These are phyloP conservation scores for Cordyceps cateniannulata DNA, from an alignment of 2,329 filamentous ascomycete genomes.

Conservation along the genomic window DNA sequence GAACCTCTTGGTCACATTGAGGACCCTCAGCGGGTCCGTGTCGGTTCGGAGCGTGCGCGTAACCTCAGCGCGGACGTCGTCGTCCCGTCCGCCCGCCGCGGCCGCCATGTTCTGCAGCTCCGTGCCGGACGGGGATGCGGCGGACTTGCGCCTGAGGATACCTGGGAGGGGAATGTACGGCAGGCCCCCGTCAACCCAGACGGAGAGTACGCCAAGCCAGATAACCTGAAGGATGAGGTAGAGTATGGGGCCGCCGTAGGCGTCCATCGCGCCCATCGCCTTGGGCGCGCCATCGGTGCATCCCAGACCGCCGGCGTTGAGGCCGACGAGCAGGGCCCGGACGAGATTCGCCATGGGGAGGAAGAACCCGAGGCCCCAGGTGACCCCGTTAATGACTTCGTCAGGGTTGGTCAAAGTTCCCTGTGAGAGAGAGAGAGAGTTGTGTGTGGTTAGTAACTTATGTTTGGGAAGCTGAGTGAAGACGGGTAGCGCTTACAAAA, in stretches of 20 bases:
- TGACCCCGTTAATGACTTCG: slow-evolving; percentile 14
- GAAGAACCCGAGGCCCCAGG: slow-evolving; percentile 16
- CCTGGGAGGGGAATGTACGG: slow-evolving; percentile 27
- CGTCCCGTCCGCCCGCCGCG: slow-evolving; percentile 20
- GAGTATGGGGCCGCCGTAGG: slow-evolving; percentile 72
- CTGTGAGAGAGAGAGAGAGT: too few species aligned
- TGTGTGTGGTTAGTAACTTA: neutral
- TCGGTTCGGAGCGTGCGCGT: slow-evolving; percentile 51
- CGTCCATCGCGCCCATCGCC: slow-evolving; percentile 60
- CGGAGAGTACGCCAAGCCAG: slow-evolving; percentile 58
- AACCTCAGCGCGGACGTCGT: slow-evolving; percentile 40
- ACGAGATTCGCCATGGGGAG: slow-evolving; percentile 43
- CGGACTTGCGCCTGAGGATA: slow-evolving; percentile 37
- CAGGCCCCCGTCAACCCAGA: slow-evolving; percentile 68
- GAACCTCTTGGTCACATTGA: slow-evolving; percentile 71
- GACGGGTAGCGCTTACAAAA: slow-evolving; percentile 16
- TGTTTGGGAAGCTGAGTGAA: too few species aligned
- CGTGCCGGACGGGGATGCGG: slow-evolving; percentile 23
- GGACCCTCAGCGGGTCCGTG: slow-evolving; percentile 60
- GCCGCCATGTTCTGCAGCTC: slow-evolving; percentile 10
- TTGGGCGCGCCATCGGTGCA: slow-evolving; percentile 57
- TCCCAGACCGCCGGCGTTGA: slow-evolving; percentile 72
- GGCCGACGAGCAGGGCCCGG: slow-evolving; percentile 61
- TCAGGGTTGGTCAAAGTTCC: slow-evolving; percentile 13
- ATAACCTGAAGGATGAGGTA: slow-evolving; percentile 69